Evolutionary conservation across 495 filamentous ascomycete genomes (phyloP).

Genomic region (Haplographium delicatum): DNA sequence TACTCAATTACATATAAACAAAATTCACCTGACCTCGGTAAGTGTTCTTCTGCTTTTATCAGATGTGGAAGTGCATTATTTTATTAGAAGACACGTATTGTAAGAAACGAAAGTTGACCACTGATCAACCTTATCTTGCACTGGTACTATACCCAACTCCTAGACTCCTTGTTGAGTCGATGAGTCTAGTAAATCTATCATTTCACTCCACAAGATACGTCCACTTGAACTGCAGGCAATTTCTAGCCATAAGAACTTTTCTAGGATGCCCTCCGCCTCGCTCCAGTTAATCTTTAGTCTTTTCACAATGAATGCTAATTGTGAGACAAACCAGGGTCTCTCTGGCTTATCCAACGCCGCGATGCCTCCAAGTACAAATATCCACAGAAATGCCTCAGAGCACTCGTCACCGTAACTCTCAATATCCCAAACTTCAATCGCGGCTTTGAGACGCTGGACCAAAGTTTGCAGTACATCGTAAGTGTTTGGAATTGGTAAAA

Average conservation of each 20-base stretch:
- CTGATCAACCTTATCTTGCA: too few relatives aligned
- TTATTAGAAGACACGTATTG: too few relatives aligned
- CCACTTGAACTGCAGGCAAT: not conserved
- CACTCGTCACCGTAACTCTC: not conserved
- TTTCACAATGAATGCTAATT: not conserved
- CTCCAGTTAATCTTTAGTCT: not conserved
- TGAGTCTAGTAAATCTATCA: too few relatives aligned
- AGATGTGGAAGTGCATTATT: too few relatives aligned
- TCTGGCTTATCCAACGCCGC: not conserved
- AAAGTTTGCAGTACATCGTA: not conserved
- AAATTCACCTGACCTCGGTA: too few relatives aligned
- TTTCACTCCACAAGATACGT: not conserved
- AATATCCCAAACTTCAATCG: not conserved
- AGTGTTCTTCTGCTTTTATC: too few relatives aligned
- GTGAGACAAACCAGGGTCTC: not conserved
- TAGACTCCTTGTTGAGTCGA: too few relatives aligned
- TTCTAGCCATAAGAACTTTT: slow-evolving; percentile 1
- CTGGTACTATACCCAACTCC: too few relatives aligned
- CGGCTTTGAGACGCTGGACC: not conserved
- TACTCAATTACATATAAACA: too few relatives aligned
- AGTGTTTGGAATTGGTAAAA: not conserved
- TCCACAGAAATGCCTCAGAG: not conserved
- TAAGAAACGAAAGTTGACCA: too few relatives aligned
- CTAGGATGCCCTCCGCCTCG: not conserved
- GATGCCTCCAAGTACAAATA: not conserved